Base-by-base conservation (phyloP, 2,329 filamentous ascomycete species). In the Exserohilum turcica region DNA sequence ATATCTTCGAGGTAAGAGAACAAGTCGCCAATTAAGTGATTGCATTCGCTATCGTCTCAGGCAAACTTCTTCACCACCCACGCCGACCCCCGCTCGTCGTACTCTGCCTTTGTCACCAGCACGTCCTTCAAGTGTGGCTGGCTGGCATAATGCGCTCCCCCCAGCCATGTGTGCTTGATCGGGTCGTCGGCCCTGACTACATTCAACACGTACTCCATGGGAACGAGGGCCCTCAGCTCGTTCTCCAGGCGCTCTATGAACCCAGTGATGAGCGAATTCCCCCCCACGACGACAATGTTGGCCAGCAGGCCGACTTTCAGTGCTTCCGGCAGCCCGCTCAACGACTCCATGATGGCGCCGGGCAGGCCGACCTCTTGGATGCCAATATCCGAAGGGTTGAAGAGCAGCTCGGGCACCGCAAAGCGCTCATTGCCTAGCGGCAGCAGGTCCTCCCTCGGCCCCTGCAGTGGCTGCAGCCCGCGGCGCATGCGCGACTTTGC, bases 351-450 rank as follows among this genome's bases (percentile, higher is more conserved):
- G 9, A 97, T 83, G n/a, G 91, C 82, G 42, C 92, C 90, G 0
- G 91, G 84, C 16, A 99, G 80, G 0, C 94, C 94, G 0, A 88
- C 86, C 66, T 96, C 90, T 40, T 86, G 84, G 74, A 97, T 85
- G 0, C 92, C 92, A 37, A 96, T 87, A 74, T 97, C 93, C 3
- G 83, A 82, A 0, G 94, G 94, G 49, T 84, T 88, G 77, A 99
- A 97, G 2, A 99, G 77, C 5, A 97, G 80, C 72, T 99, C 94
- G 0, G 94, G 93, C 0, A 96, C 88, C 2, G 86, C 80, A 70
- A 99, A 99, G 39, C 93, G 85, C 77, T 99, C 94, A 73, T 97
- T 97, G 4, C 91, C 88, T 8, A 99, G 80, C 0, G 92, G 91
- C 59, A 99, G 77, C 12, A 92, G 81, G 71, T 97, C 92, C 71